These are phyloP conservation scores for Antrodiella citrinella DNA, from an alignment of 768 basidiomycete species.

Conservation along the genomic window DNA sequence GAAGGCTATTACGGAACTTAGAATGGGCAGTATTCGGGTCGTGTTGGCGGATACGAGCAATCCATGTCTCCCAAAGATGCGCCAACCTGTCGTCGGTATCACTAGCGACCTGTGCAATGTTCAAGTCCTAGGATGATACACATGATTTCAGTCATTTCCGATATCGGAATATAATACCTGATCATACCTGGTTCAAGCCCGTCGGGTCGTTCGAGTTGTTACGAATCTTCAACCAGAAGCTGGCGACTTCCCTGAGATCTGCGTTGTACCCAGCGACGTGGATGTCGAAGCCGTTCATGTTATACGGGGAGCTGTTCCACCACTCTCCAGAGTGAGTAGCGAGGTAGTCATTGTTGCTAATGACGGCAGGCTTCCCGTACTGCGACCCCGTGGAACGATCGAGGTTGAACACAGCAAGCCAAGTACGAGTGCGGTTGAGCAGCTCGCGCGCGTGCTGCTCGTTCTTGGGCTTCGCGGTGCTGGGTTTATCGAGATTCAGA, in stretches of 20 bases:
- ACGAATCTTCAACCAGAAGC: constrained; percentile 57
- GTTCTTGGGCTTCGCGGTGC: constrained; percentile 57
- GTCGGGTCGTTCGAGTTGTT: constrained; percentile 68
- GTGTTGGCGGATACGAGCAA: constrained; percentile 33
- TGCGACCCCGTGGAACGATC: constrained; percentile 85
- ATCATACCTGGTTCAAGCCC: constrained; percentile 61
- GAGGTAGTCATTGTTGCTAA: constrained; percentile 70
- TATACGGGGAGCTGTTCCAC: constrained; percentile 63
- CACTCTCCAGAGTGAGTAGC: constrained; percentile 61
- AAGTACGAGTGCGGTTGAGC: constrained; percentile 82
- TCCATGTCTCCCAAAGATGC: constrained; percentile 48
- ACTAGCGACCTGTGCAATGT: constrained; percentile 56
- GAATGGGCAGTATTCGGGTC: constrained; percentile 49
- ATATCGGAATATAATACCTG: background rate
- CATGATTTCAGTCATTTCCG: background rate
- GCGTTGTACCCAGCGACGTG: constrained; percentile 74
- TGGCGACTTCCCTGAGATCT: constrained; percentile 56
- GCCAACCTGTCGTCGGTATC: constrained; percentile 67
- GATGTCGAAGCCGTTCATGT: constrained; percentile 69
- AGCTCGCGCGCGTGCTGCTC: constrained; percentile 80
- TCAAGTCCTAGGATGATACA: constrained; percentile 37
- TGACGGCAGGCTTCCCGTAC: constrained; percentile 82
- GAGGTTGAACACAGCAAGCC: constrained; percentile 87
- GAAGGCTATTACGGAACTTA: constrained; percentile 21
- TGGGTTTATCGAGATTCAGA: constrained; percentile 78